Base-by-base conservation (phyloP, 805 yeast species). In the Maudiozyma barnettii region DNA sequence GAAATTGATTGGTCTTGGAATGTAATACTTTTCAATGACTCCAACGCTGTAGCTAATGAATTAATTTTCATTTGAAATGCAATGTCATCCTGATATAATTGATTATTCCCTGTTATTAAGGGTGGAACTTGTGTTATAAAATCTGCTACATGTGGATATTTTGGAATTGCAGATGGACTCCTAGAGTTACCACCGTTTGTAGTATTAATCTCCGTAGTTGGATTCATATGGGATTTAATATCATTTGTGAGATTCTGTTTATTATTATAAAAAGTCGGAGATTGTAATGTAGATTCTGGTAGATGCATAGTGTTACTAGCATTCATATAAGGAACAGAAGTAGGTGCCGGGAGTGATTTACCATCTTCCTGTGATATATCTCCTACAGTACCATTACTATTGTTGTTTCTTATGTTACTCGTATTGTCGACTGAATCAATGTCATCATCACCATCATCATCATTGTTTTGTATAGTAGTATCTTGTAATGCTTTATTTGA, bases 41-140 rank as follows among this genome's bases (percentile, higher is more conserved):
- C 51, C 14, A 54, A 39, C 12, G 55, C 41, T 14, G 38, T 14
- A 44, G 57, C 59, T 41, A 59, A 46, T 18, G 50, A 48, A 13
- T 39, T 31, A 2, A 60, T n/a, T 44, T 55, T 51, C 18, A 49
- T 44, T 26, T 54, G 60, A 10, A 53, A 36, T 14, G 48, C 49
- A 8, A 37, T 39, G 45, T 61, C 64, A 44, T 55, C 56, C 26
- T 49, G 43, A 43, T 56, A 60, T 8, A 46, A 19, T 8, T 29
- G 39, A 33, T 46, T 36, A 33, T 42, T 38, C 8, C 49, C 49
- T 4, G 21, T 16, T 2, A 36, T 21, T n/a, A 46, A 22, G 12
- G 36, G 41, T 10, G 48, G 48, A 9, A 45, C 37, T 39, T 41
- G 20, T 5, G 30, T 9, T 5, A 39, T 22, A 12, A 20, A 39